A percentile compares a stretch with the other conserved stretches of the same genome.
Conservation (phyloP, 345 rosid species). For the Lepidium aucheri region DNA sequence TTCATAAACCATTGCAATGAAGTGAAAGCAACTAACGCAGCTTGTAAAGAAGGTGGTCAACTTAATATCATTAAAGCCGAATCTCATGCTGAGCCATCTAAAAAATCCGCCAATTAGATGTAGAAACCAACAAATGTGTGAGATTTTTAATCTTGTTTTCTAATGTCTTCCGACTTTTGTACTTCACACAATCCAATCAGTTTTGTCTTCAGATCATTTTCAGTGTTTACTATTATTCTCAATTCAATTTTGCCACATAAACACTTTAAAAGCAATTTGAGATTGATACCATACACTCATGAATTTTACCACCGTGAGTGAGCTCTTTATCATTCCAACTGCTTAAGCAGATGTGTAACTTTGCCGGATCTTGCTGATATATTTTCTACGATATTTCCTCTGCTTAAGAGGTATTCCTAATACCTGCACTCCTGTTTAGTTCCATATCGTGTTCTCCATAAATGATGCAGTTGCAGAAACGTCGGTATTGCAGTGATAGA, state of each 20-base stretch:
- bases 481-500: neutral
- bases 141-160: neutral
- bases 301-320: constrained; percentile 42
- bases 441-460: neutral
- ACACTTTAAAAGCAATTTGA: neutral
- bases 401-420: no score
- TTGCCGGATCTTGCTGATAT: no score
- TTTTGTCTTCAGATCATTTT: neutral
- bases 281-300: constrained; percentile 48
- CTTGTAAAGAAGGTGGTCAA: constrained; percentile 75
- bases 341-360: no score
- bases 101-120: constrained; percentile 33
- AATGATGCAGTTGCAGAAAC: neutral
- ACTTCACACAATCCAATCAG: neutral
- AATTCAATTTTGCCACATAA: neutral
- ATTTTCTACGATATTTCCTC: no score
- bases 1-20: constrained; percentile 88
- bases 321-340: no score
- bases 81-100: constrained; percentile 26
- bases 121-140: neutral
- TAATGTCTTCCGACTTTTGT: constrained; percentile 4
- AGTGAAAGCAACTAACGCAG: constrained; percentile 70
- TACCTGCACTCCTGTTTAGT: no score
- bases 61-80: constrained; percentile 50
- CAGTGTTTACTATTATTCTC: neutral